Evolutionary conservation across 768 basidiomycete genomes (phyloP).

Genomic region (Lenzites betulinus): DNA sequence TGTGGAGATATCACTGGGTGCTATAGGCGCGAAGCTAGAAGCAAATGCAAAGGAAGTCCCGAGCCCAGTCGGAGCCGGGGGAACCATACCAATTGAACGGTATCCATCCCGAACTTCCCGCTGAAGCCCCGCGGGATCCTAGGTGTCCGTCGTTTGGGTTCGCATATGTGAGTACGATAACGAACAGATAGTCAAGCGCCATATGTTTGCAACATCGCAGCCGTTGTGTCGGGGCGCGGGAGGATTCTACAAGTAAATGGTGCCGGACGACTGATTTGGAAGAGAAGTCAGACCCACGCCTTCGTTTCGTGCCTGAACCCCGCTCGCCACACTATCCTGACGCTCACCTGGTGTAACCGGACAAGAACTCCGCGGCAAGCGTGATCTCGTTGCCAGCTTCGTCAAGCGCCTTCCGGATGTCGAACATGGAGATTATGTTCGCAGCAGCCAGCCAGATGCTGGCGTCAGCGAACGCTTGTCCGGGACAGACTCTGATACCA

Average conservation of each 20-base stretch:
- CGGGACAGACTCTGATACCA: slow-evolving; percentile 50
- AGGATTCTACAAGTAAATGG: not conserved
- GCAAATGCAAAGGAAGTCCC: no score
- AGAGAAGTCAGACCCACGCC: not conserved
- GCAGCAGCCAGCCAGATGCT: slow-evolving; percentile 49
- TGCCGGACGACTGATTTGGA: not conserved
- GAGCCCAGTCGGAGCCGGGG: no score
- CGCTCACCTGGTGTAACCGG: slow-evolving; percentile 46
- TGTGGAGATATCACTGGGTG: no score
- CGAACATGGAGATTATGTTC: slow-evolving; percentile 43
- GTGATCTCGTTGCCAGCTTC: slow-evolving; percentile 42
- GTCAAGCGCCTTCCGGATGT: slow-evolving; percentile 46
- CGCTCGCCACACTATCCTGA: not conserved
- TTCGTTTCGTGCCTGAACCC: no score
- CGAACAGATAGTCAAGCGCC: not conserved
- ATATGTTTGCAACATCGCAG: not conserved
- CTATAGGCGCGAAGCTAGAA: no score
- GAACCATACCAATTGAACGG: no score
- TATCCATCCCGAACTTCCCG: no score
- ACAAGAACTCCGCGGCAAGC: slow-evolving; percentile 40
- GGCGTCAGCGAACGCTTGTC: slow-evolving; percentile 51
- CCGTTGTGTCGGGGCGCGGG: not conserved
- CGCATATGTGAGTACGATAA: no score
- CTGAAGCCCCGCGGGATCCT: no score
- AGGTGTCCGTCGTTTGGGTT: no score